A percentile compares a stretch with the other conserved stretches of the same genome.
These are phyloP conservation scores for Takashimella koratensis DNA, from an alignment of 1,284 basidiomycete genomes.

Conservation along the genomic window DNA sequence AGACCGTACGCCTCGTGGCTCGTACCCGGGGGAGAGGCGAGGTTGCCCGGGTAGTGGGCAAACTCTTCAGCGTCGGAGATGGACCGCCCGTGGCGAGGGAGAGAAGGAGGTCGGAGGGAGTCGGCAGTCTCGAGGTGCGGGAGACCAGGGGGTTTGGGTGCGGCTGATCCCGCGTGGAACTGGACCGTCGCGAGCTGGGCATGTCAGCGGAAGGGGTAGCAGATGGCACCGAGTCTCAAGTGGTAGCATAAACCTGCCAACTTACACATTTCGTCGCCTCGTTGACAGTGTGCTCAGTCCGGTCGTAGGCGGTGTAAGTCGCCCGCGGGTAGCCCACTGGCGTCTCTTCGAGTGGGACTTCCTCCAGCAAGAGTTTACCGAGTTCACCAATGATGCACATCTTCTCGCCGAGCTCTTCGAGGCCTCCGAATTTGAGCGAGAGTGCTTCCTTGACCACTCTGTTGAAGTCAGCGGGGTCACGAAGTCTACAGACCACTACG, in stretches of 20 bases:
- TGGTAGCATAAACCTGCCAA: too few species aligned
- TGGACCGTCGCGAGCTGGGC: constrained; percentile 37
- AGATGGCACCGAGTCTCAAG: too few species aligned
- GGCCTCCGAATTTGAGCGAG: constrained; percentile 80
- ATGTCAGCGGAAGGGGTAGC: neutral
- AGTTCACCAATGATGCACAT: constrained; percentile 77
- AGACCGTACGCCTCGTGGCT: constrained; percentile 10
- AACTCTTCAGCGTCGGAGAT: constrained; percentile 37
- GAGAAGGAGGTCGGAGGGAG: constrained; percentile 16
- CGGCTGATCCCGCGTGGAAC: constrained; percentile 34
- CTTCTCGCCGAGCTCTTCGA: constrained; percentile 82
- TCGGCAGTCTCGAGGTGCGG: constrained; percentile 20
- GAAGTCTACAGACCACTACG: neutral
- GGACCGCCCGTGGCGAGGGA: constrained; percentile 18
- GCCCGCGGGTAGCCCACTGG: constrained; percentile 73
- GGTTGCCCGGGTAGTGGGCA: constrained; percentile 33
- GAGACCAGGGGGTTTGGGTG: constrained; percentile 40
- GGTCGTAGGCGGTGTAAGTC: constrained; percentile 61
- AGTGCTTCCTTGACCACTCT: constrained; percentile 61
- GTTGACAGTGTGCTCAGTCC: constrained; percentile 59
- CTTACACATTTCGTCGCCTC: constrained; percentile 59
- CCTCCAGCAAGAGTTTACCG: constrained; percentile 72
- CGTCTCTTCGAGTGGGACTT: constrained; percentile 75
- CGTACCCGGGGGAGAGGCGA: constrained; percentile 13
- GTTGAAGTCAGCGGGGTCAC: too few species aligned